These are phyloP conservation scores for Thielaviopsis populi DNA, from an alignment of 2,329 filamentous ascomycete species.

Conservation along the genomic window DNA sequence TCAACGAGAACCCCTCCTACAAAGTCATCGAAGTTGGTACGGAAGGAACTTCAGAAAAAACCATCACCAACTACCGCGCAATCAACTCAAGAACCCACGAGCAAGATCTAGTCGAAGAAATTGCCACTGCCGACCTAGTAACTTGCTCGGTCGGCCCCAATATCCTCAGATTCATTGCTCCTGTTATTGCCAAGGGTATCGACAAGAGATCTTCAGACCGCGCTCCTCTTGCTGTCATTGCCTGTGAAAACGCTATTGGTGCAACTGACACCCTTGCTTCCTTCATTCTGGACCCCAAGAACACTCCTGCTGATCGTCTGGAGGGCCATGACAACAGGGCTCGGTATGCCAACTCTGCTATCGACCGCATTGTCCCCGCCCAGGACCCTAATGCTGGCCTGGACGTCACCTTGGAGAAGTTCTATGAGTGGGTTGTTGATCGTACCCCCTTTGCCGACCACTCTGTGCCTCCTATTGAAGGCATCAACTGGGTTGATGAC, in stretches of 20 bases:
- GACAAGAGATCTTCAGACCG: conserved; percentile 49
- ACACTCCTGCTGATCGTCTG: conserved; percentile 54
- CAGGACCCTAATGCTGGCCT: conserved; percentile 68
- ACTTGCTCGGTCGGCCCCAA: conserved; percentile 96
- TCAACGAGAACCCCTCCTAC: conserved; percentile 66
- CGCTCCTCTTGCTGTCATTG: conserved; percentile 75
- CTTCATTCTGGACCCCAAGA: conserved; percentile 60
- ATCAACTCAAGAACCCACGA: conserved; percentile 88
- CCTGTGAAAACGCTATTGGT: conserved; percentile 94
- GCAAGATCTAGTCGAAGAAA: conserved; percentile 66
- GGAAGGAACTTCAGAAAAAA: conserved; percentile 65
- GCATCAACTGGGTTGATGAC: conserved; percentile 85
- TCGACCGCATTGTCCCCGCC: conserved; percentile 92
- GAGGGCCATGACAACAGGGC: conserved; percentile 57
- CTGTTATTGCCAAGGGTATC: conserved; percentile 88
- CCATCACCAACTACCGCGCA: conserved; percentile 88
- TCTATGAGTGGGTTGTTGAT: conserved; percentile 98
- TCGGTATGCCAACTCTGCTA: conserved; percentile 91
- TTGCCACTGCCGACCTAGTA: conserved; percentile 74
- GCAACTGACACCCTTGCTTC: conserved; percentile 77
- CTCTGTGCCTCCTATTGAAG: conserved; percentile 59
- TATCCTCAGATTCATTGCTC: conserved; percentile 90
- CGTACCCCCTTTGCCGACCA: conserved; percentile 63
- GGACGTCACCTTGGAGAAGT: conserved; percentile 92
- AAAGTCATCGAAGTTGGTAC: conserved; percentile 83